These are phyloP conservation scores for Cercophora sp. DNA, from an alignment of 495 filamentous ascomycete species.

Conservation along the genomic window DNA sequence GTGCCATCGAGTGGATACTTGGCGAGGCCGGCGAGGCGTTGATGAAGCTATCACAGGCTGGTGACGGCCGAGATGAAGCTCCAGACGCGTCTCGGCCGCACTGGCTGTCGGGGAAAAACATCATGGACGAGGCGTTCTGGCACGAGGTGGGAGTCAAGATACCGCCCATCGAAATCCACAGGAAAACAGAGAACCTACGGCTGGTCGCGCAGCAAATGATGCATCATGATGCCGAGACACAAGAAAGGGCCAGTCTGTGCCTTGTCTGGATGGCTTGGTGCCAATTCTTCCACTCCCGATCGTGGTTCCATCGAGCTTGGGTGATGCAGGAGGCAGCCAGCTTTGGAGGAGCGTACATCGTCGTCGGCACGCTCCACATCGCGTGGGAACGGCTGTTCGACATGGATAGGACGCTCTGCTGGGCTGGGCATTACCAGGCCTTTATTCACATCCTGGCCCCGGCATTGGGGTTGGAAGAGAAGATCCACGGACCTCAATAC, in stretches of 20 bases:
- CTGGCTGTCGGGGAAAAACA: neutral
- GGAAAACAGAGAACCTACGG: neutral
- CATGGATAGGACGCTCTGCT: neutral
- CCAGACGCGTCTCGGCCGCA: neutral
- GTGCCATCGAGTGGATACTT: neutral
- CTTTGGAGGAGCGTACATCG: neutral
- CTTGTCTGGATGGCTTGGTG: slow-evolving; percentile 2
- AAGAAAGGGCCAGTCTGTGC: neutral
- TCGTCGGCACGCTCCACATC: neutral
- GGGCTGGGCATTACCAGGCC: neutral
- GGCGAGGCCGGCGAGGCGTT: slow-evolving; percentile 1
- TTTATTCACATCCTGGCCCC: neutral
- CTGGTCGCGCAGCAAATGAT: neutral
- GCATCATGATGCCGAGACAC: neutral
- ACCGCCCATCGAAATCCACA: slow-evolving; percentile 1
- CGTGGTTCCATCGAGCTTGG: slow-evolving; percentile 1
- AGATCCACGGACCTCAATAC: neutral
- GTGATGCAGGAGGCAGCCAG: slow-evolving; percentile 3
- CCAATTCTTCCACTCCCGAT: neutral
- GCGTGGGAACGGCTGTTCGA: neutral
- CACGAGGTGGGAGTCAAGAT: neutral
- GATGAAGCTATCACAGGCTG: neutral
- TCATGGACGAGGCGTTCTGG: neutral
- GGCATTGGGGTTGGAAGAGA: neutral
- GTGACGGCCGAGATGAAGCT: neutral